Base-by-base conservation (phyloP, 140 eudicot genomes). In the Flaveria floridana region DNA sequence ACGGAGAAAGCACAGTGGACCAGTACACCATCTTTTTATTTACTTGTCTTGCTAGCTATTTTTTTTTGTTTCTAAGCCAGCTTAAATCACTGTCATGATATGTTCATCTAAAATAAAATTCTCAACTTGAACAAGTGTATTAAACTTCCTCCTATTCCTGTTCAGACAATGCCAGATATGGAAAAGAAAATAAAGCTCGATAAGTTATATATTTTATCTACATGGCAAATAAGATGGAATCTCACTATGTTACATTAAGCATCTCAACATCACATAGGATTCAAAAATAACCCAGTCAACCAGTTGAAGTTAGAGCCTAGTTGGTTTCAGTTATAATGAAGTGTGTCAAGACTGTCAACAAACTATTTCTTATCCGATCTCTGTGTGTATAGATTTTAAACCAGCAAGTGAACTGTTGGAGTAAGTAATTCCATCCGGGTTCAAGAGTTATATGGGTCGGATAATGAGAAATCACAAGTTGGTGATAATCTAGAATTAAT, bases 341-440 rank as follows among this genome's bases (percentile, higher is more conserved):
- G 70, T 37, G 42, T 67, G 75, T 23, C 0, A 23, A 23, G 25
- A 23, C 25, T 23, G 25, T 23, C 30, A 21, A 44, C n/a, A 68
- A 56, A 68, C 37, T 34, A 53, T 41, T 68, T 39, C 42, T 70
- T 50, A 78, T 12, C 50, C 42, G 34, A 20, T 46, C 68, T n/a
- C 21, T 72, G 59, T 51, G 73, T 62, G 73, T 62, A 21, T 23
- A n/a, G 15, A 72, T 34, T 26, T 46, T 26, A 16, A 37, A 72
- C 25, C 68, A 64, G 69, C 39, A 79, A 53, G 28, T 71, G 41
- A n/a, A n/a, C n/a, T n/a, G n/a, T n/a, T n/a, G n/a, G n/a, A n/a
- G n/a, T n/a, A n/a, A n/a, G n/a, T n/a, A n/a, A n/a, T n/a, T n/a
- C n/a, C n/a, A n/a, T n/a, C n/a, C n/a, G n/a, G n/a, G n/a, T n/a